Evolutionary conservation across 164 flowering plant genomes (phyloP).

Genomic region (Aristolochia contorta): DNA sequence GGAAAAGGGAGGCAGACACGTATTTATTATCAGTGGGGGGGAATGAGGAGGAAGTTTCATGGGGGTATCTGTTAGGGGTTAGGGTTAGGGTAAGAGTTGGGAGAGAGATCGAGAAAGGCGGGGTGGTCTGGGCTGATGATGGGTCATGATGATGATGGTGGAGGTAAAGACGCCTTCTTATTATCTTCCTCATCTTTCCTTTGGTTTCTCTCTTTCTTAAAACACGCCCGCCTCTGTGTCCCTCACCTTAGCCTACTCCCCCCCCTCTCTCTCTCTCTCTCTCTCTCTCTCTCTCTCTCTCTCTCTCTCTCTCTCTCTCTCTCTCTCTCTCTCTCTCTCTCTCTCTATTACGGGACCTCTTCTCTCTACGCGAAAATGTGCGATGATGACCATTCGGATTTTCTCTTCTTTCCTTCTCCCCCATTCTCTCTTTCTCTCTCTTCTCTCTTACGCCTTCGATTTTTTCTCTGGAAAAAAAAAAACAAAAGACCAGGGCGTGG

Average conservation of each 20-base stretch:
- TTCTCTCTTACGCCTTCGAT: not conserved
- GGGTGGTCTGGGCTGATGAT: not conserved
- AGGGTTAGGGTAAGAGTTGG: conserved; percentile 7
- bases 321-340: conserved; percentile 1
- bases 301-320: not conserved
- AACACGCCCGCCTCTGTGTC: not conserved
- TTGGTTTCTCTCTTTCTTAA: not conserved
- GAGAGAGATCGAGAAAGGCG: conserved; percentile 3
- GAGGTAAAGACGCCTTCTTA: not conserved
- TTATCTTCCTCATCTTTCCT: conserved; percentile 2
- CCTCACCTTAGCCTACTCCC: not conserved
- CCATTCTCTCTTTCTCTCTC: not conserved
- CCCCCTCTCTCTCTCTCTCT: not conserved
- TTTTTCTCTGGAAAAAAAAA: not conserved
- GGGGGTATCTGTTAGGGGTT: not conserved
- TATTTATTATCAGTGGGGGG: not conserved
- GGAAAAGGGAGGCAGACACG: not conserved
- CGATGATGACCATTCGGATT: not conserved
- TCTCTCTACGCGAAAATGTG: too few relatives aligned
- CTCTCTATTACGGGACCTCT: not conserved
- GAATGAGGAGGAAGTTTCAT: not conserved
- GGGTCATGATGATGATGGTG: conserved; percentile 2
- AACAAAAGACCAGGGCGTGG: not conserved
- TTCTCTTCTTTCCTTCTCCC: not conserved
- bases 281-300: conserved; percentile 6